Evolutionary conservation across 345 rosid genomes (phyloP), one percentile per base, ranked within the genome.

Genomic region (Conringia planisiliqua): DNA sequence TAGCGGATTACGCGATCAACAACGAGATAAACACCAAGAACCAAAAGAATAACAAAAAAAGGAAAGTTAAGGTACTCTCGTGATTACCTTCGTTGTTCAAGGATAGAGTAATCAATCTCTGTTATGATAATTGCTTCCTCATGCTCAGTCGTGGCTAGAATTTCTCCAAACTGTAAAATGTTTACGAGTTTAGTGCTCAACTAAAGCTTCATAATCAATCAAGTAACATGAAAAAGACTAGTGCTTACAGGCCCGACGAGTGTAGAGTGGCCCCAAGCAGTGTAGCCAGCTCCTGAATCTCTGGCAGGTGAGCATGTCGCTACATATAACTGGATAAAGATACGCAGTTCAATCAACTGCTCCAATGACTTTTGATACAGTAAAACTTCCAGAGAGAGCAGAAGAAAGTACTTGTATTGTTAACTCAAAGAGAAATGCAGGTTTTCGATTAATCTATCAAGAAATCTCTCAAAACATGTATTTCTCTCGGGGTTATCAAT

Each of bases 251-350:
- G 81, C 20, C 74, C 99, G 17, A 92, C 84, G 40, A 92, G 90
- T 55, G 97, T 92, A 47, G 99, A 95, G 78, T 95, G 99, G 10
- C 99, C 99, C 99, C 99, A 95, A 42, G 98, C 94, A 59, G 90
- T 86, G 76, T 90, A 95, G 68, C 91, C 79, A 40, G 88, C 90
- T 71, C 82, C 85, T 35, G 76, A 78, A 79, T 89, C 96, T 79
- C 97, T 82, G 55, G 99, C 97, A 60, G 97, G 99, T 13, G 97
- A 90, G 70, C 97, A 95, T 32, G 99, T 95, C 46, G 96, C 97
- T 5, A 95, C 97, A 59, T 87, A 95, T 71, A 95, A 73, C 97
- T 95, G 83, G 29, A 76, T 17, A 43, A 51, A 79, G 14, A 52
- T 0, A 60, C 20, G 5, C 6, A 50, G 68, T 66, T 58, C 10